Conservation (phyloP, 495 filamentous ascomycete genomes). For the Aspergillus conjunctus region DNA sequence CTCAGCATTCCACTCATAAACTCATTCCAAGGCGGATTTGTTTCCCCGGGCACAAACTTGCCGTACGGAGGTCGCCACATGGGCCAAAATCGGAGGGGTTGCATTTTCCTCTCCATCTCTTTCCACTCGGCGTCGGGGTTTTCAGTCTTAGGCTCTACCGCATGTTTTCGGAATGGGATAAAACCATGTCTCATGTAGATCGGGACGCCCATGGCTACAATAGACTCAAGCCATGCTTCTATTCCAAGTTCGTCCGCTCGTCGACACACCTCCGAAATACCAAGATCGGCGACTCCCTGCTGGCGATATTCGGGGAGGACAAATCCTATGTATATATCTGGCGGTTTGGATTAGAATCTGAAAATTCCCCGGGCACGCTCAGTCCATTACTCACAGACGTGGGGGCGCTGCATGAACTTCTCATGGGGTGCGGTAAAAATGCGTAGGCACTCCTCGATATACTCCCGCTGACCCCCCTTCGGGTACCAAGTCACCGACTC, state of each 20-base stretch:
- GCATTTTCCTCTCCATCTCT: too few species aligned
- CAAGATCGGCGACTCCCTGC: neutral
- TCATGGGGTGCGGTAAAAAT: slow-evolving; percentile 2
- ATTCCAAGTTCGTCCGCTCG: slow-evolving; percentile 8
- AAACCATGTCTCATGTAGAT: slow-evolving; percentile 6
- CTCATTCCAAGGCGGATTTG: neutral
- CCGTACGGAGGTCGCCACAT: slow-evolving; percentile 4
- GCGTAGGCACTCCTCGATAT: neutral
- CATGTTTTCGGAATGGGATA: neutral
- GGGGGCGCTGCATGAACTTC: slow-evolving; percentile 4
- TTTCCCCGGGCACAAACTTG: neutral
- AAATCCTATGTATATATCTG: neutral
- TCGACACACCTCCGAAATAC: neutral
- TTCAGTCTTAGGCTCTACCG: neutral
- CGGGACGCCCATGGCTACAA: neutral
- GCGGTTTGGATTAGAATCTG: neutral
- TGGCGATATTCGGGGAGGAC: neutral
- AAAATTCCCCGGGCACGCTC: neutral
- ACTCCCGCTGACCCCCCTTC: neutral
- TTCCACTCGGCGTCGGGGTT: too few species aligned
- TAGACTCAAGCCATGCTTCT: neutral
- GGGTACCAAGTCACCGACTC: neutral
- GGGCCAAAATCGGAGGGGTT: slow-evolving; percentile 1
- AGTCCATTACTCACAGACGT: neutral
- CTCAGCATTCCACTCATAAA: too few species aligned